phyloP scores from a whole-genome alignment of 2,329 filamentous ascomycete species.

The Hypoxylon sp. region DNA sequence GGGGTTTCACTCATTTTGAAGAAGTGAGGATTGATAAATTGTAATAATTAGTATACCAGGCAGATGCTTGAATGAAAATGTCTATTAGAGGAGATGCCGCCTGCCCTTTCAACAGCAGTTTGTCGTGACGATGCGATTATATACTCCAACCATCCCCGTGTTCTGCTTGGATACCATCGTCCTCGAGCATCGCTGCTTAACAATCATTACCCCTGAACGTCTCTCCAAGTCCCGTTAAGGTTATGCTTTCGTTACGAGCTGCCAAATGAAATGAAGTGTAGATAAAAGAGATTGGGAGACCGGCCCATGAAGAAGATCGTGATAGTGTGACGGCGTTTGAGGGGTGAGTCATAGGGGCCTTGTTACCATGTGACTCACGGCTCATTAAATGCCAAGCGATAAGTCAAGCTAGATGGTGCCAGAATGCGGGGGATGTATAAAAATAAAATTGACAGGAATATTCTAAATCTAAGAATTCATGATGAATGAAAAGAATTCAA shows the following conservation, averaged over 20 bases:
- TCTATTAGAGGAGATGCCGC: not conserved
- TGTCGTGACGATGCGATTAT: not conserved
- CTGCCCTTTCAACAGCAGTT: not conserved
- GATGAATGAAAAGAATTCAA: not conserved
- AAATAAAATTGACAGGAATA: not conserved
- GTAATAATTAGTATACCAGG: too few species aligned
- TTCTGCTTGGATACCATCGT: not conserved
- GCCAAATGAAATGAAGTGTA: not conserved
- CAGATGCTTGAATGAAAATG: not conserved
- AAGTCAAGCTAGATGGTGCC: not conserved
- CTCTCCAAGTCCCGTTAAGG: not conserved
- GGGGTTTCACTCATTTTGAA: slow-evolving; percentile 11
- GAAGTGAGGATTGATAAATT: not conserved
- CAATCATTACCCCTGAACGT: not conserved
- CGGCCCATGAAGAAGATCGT: too few species aligned
- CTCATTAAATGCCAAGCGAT: not conserved
- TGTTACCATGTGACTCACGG: not conserved
- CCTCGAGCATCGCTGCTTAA: not conserved
- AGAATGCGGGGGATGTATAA: too few species aligned
- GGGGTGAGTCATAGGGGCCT: not conserved
- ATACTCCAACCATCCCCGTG: not conserved
- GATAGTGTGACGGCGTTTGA: not conserved
- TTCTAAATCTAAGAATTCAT: not conserved
- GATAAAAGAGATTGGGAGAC: not conserved
- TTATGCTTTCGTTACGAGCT: not conserved